A percentile compares a stretch with the other conserved stretches of the same genome.
Evolutionary conservation across 2,329 filamentous ascomycete genomes (phyloP).

Genomic region (Hymenoscyphus fructigenus): DNA sequence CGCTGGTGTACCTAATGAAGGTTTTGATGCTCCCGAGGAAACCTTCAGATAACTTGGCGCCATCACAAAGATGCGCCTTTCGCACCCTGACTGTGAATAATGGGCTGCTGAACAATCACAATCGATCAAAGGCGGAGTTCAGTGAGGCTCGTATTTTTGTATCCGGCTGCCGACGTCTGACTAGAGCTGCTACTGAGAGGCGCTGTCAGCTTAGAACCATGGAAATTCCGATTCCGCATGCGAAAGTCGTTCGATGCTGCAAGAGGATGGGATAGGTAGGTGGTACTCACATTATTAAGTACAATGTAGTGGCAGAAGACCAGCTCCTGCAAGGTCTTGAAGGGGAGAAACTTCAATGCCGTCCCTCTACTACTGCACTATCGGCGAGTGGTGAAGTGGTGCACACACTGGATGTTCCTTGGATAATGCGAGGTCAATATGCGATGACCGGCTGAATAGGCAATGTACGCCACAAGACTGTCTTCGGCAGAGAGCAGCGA

Average conservation of each 20-base stretch:
- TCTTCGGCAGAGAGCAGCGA: background rate
- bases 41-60: constrained; percentile 33
- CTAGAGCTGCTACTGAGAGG: background rate
- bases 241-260: constrained; percentile 1
- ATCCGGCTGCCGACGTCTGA: constrained; percentile 1
- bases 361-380: background rate
- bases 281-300: constrained; percentile 18
- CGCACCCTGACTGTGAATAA: background rate
- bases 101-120: background rate
- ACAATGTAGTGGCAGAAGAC: constrained; percentile 27
- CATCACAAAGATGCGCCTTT: constrained; percentile 27
- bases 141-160: constrained; percentile 1
- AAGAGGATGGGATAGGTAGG: background rate
- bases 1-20: constrained; percentile 17
- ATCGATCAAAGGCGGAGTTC: background rate
- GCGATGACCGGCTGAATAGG: constrained; percentile 8
- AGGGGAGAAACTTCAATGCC: background rate
- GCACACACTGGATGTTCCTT: background rate
- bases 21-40: constrained; percentile 21
- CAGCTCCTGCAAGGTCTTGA: constrained; percentile 28
- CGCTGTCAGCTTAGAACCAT: background rate
- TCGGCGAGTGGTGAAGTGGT: background rate
- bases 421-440: background rate
- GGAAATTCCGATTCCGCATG: background rate
- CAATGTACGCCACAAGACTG: background rate